Base-by-base conservation (phyloP, 1,284 basidiomycete genomes). In the Trametes pubescens region DNA sequence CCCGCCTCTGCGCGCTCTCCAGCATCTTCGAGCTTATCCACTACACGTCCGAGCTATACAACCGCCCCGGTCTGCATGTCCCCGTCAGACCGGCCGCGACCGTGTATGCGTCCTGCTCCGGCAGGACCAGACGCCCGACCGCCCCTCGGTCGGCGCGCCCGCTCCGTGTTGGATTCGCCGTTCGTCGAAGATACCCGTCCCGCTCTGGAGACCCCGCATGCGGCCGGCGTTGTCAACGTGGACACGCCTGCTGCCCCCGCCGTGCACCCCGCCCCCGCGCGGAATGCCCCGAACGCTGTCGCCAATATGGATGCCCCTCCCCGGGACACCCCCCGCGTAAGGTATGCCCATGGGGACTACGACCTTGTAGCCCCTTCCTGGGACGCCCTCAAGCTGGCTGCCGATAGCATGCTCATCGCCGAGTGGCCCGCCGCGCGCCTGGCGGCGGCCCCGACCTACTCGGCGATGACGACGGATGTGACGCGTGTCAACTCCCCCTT, bases 121-220 rank as follows among this genome's bases (percentile, higher is more conserved):
- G 29, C 29, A 32, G 29, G 29, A 8, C 29, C 29, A 32, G 29
- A 32, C 29, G 29, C 29, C 29, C 29, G 29, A 32, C 29, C 29
- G 29, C 29, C 29, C 29, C 29, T 32, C 29, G 29, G 29, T 32
- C 29, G 29, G 29, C 29, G 29, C 29, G 29, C 8, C 29, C 29
- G 29, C 29, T 32, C 29, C 29, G 29, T 32, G 29, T 8, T 32
- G 24, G 54, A 34, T 56, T 35, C 38, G 24, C 26, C 29, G n/a
- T n/a, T 32, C 38, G 54, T 56, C 29, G 54, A 56, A 56, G 54
- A 46, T 56, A n/a, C 18, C 35, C 22, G 54, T 43, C 54, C 29
- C 24, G 54, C 40, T 46, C 54, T 56, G 54, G 54, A 46, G 54
- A 24, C 43, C 26, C 40, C 54, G 40, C 18, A 16, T n/a, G 52